These are phyloP conservation scores for Penicillium daleae DNA, from an alignment of 495 filamentous ascomycete species.

Conservation along the genomic window DNA sequence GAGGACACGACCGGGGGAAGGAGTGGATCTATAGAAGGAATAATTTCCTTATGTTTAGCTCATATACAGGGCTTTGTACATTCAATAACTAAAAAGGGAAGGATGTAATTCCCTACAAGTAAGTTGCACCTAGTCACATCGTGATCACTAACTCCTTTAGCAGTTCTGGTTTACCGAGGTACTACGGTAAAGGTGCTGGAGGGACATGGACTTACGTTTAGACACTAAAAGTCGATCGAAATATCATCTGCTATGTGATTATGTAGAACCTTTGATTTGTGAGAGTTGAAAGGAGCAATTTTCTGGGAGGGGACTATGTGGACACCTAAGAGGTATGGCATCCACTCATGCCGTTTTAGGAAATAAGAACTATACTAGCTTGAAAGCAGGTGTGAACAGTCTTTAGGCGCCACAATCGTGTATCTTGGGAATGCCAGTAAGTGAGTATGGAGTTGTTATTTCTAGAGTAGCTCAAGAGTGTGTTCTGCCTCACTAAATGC, in stretches of 20 bases:
- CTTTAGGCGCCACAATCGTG: neutral
- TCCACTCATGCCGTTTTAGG: neutral
- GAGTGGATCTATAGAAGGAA: neutral
- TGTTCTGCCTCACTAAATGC: neutral
- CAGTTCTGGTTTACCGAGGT: neutral
- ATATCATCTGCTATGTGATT: neutral
- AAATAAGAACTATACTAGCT: constrained; percentile 1
- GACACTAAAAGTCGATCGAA: neutral
- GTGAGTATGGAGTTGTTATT: too few species aligned
- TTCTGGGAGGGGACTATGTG: neutral
- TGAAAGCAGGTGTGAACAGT: neutral
- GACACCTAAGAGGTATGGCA: neutral
- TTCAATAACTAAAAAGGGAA: too few species aligned
- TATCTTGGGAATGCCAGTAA: neutral
- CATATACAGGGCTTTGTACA: neutral
- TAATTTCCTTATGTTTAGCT: neutral
- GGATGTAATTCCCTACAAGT: too few species aligned
- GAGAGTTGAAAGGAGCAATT: neutral
- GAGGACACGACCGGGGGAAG: too few species aligned
- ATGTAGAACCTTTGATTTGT: neutral
- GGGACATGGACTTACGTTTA: neutral
- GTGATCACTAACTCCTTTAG: neutral
- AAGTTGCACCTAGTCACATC: neutral
- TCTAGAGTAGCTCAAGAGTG: too few species aligned
- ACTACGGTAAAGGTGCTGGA: neutral